Base-by-base conservation (phyloP, 2,329 filamentous ascomycete species). In the Xylaria sp. region DNA sequence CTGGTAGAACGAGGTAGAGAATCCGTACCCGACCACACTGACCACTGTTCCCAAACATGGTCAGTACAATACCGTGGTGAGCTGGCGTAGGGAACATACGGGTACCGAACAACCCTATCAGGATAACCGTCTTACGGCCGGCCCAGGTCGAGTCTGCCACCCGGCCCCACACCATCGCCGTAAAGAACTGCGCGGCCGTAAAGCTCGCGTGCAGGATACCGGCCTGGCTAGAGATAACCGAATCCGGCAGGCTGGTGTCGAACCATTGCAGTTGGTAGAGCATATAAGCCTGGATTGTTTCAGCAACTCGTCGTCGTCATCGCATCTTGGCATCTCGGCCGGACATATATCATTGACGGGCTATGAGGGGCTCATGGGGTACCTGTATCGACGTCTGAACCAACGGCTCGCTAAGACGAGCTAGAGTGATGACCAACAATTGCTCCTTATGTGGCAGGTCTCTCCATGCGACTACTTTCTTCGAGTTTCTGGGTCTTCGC, bases 211-310 rank as follows among this genome's bases (percentile, higher is more conserved):
- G 85, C 20, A 96, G 76, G 2, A 95, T 74, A 38, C 91, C 91
- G 1, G 89, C 89, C 69, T 94, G 91, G 18, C 81, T 79, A 0
- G 91, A 84, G 61, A 96, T 92, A 1, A 82, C 85, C 20, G 89
- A 79, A 61, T 81, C 76, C 0, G 82, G 72, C 13, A 83, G 73
- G 8, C 65, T 71, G 0, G 78, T 74, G 53, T 82, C 75, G 63
- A 96, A 93, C 54, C 87, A 93, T 63, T 85, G 86, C n/a, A 96
- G 82, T 70, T 94, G 90, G 71, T 93, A 95, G 73, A 91, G 95
- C 78, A 95, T 86, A 72, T 95, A 95, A 1, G 89, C 83, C 71
- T 89, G 75, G 7, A 37, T 29, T 22, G 44, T 18, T 52, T 52
- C 26, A 56, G 29, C 22, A 50, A 40, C 46, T 17, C 50, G 11